Evolutionary conservation across 2,329 filamentous ascomycete genomes (phyloP).

Genomic region (Trichophyton mentagrophytes): DNA sequence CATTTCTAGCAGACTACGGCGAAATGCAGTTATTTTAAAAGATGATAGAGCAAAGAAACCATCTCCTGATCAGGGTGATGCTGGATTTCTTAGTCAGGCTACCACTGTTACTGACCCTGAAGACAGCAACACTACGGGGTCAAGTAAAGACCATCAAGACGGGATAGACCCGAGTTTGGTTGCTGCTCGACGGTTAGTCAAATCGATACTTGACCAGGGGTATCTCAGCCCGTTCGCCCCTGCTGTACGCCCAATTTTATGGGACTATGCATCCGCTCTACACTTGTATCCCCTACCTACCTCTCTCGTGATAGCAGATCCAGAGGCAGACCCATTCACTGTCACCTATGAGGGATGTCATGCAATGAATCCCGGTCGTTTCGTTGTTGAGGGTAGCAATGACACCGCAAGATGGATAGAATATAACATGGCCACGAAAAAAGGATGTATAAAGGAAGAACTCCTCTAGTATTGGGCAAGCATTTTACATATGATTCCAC

Average conservation of each 20-base stretch:
- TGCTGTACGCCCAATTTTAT: constrained; percentile 67
- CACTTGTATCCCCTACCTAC: constrained; percentile 83
- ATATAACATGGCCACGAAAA: constrained; percentile 49
- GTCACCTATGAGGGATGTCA: constrained; percentile 91
- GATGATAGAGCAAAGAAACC: not conserved
- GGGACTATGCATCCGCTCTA: constrained; percentile 68
- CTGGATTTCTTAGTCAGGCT: not conserved
- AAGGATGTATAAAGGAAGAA: not conserved
- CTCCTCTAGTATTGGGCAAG: not conserved
- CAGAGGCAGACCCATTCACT: constrained; percentile 67
- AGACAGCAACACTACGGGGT: not conserved
- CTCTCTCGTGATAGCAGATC: constrained; percentile 68
- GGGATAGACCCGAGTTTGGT: not conserved
- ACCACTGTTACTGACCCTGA: not conserved
- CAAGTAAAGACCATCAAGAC: constrained; percentile 4
- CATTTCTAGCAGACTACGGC: constrained; percentile 62
- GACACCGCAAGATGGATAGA: constrained; percentile 73
- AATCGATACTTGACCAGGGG: constrained; percentile 83
- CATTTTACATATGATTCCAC: not conserved
- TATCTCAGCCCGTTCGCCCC: constrained; percentile 77
- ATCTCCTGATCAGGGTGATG: constrained; percentile 5
- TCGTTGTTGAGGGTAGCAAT: constrained; percentile 57
- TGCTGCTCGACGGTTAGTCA: constrained; percentile 65
- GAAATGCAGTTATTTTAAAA: constrained; percentile 59
- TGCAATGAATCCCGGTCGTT: constrained; percentile 78